Evolutionary conservation across 257 asterid species (phyloP).

Genomic region (Gynochthodes officinalis): DNA sequence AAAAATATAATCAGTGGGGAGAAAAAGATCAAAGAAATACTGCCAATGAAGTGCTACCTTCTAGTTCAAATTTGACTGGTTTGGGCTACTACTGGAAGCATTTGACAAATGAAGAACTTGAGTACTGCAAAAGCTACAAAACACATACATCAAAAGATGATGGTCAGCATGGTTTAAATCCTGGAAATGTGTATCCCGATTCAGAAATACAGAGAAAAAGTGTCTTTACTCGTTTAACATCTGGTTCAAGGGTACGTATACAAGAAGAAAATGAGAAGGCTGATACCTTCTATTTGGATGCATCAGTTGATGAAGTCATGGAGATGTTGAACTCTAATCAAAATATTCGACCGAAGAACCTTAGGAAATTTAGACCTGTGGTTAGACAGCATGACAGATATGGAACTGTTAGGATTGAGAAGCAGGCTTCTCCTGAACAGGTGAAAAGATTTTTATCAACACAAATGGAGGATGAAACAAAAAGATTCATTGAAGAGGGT

Average conservation of each 20-base stretch:
- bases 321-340: slow-evolving; percentile 36
- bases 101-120: slow-evolving; percentile 24
- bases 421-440: slow-evolving; percentile 20
- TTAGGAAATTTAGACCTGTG: slow-evolving; percentile 24
- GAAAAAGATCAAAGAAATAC: slow-evolving; percentile 24
- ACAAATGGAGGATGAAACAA: slow-evolving; percentile 25
- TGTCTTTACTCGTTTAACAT: slow-evolving; percentile 62
- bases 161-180: slow-evolving; percentile 18
- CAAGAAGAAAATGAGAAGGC: slow-evolving; percentile 25
- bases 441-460: slow-evolving; percentile 4
- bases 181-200: slow-evolving; percentile 32
- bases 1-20: slow-evolving; percentile 26
- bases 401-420: slow-evolving; percentile 23
- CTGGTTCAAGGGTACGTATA: slow-evolving; percentile 15
- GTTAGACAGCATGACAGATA: slow-evolving; percentile 18
- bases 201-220: slow-evolving; percentile 40
- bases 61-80: slow-evolving; percentile 19
- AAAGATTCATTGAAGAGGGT: slow-evolving; percentile 22
- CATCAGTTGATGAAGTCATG: slow-evolving; percentile 71
- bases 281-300: slow-evolving; percentile 31
- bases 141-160: slow-evolving; percentile 16
- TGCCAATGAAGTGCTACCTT: slow-evolving; percentile 19
- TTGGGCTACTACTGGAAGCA: slow-evolving; percentile 21
- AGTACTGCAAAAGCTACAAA: slow-evolving; percentile 9
- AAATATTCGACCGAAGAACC: slow-evolving; percentile 28